Percentiles rank a stretch among this genome's conserved stretches.
These are phyloP conservation scores for Nigrospora sphaerica DNA, from an alignment of 2,329 filamentous ascomycete genomes.

Conservation along the genomic window DNA sequence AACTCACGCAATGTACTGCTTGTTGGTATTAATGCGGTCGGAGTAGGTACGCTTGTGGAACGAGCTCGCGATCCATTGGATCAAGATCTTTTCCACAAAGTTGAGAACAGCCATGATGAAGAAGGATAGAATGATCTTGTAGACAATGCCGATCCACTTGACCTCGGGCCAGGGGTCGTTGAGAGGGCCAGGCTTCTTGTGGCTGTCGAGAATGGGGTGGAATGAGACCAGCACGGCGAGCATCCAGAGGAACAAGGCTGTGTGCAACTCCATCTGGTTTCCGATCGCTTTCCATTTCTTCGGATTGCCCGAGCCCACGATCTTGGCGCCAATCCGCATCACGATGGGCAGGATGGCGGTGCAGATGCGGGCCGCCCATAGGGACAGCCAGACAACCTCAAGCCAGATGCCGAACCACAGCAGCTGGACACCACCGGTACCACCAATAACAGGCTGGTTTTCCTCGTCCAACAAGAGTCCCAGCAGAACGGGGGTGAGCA, in stretches of 20 bases:
- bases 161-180: conserved; percentile 40
- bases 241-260: conserved; percentile 87
- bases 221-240: conserved; percentile 82
- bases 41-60: conserved; percentile 90
- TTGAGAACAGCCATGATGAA: conserved; percentile 77
- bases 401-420: conserved; percentile 96
- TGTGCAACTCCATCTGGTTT: conserved; percentile 75
- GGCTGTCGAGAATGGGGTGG: conserved; percentile 66
- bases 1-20: conserved; percentile 65
- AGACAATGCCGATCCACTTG: conserved; percentile 68
- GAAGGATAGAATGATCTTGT: conserved; percentile 81
- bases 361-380: conserved; percentile 67
- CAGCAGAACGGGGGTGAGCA: conserved; percentile 62
- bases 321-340: conserved; percentile 51
- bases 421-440: conserved; percentile 67
- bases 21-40: conserved; percentile 85
- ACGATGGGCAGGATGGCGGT: conserved; percentile 42
- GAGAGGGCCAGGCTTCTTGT: conserved; percentile 33
- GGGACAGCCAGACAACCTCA: conserved; percentile 83
- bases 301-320: conserved; percentile 73
- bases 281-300: conserved; percentile 94
- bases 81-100: conserved; percentile 84
- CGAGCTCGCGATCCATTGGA: conserved; percentile 88
- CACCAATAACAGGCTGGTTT: conserved; percentile 44
- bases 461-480: conserved; percentile 47